phyloP scores from a whole-genome alignment of 441 rosid species.

The Erysimum cheiri region DNA sequence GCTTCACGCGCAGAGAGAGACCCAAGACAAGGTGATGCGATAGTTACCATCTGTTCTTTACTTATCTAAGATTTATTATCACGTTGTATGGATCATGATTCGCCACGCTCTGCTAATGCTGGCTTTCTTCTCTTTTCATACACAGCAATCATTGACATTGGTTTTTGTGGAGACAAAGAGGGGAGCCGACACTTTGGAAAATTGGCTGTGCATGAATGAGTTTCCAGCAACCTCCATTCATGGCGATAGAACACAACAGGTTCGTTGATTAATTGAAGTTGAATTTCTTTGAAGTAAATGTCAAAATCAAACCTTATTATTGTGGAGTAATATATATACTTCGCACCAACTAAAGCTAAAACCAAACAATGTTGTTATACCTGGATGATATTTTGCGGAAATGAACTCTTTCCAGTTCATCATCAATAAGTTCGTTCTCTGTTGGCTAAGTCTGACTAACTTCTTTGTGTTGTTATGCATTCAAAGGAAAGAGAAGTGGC shows the following conservation, averaged over 20 bases:
- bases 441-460: constrained; percentile 12
- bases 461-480: constrained; percentile 28
- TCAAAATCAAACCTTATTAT: constrained; percentile 13
- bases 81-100: neutral
- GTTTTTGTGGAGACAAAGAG: constrained; percentile 74
- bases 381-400: constrained; percentile 14
- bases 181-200: constrained; percentile 64
- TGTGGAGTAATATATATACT: neutral
- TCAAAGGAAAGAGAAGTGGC: constrained; percentile 69
- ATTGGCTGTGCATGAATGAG: constrained; percentile 62
- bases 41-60: constrained; percentile 26
- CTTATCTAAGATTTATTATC: constrained; percentile 6
- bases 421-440: constrained; percentile 18
- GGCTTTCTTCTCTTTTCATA: constrained; percentile 23
- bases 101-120: neutral
- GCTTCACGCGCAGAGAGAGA: constrained; percentile 66
- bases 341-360: constrained; percentile 8
- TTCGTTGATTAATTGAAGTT: constrained; percentile 36
- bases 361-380: neutral
- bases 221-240: constrained; percentile 73
- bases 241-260: constrained; percentile 75
- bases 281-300: constrained; percentile 7
- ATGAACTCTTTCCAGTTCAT: constrained; percentile 15
- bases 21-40: constrained; percentile 55
- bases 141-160: constrained; percentile 65